Evolutionary conservation across 2,329 filamentous ascomycete genomes (phyloP), one percentile per base, ranked within the genome.

Genomic region (Cladosporium oxysporum): DNA sequence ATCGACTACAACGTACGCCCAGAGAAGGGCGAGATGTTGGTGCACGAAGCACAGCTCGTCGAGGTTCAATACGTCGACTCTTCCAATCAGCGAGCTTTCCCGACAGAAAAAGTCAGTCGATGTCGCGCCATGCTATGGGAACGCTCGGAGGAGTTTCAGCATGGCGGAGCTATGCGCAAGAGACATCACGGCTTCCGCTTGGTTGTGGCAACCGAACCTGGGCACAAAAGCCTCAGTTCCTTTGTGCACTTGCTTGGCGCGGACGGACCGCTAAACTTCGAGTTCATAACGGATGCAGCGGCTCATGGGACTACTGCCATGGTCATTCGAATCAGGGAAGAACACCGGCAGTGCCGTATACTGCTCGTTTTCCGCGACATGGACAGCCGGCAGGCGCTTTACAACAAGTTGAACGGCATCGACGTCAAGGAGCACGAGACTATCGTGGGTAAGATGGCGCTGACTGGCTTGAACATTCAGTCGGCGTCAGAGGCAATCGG

Each of bases 1-100:
- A 87, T 94, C 2, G 90, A 93, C 73, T 83, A 84, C 29, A 91
- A 87, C 61, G 82, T 96, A 50, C 87, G 87, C 41, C 87, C 88
- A 7, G 85, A 87, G 49, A 82, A 83, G 33, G 90, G 91, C 62
- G 93, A 97, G 78, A 82, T 82, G 2, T 78, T 90, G 65, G 83
- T 90, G 2, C 92, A 91, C 75, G 87, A 89, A 71, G 84, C 87
- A 8, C 88, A 86, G 1, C 80, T 97, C 10, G 87, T 87, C 53
- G 86, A 89, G 29, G 92, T 96, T 69, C 91, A 94, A 72, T 95
- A 94, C 75, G 89, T 92, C 73, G 92, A 96, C 73, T 84, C 88
- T 1, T 82, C 87, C n/a, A 84, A 90, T 66, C 84, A 90, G 16
- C 85, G 88, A 66, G 83, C 86, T 1, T 97, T 97, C 75, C 91